Conservation (phyloP, 75 land plant genomes). For the Pseudotsuga menziesii region DNA sequence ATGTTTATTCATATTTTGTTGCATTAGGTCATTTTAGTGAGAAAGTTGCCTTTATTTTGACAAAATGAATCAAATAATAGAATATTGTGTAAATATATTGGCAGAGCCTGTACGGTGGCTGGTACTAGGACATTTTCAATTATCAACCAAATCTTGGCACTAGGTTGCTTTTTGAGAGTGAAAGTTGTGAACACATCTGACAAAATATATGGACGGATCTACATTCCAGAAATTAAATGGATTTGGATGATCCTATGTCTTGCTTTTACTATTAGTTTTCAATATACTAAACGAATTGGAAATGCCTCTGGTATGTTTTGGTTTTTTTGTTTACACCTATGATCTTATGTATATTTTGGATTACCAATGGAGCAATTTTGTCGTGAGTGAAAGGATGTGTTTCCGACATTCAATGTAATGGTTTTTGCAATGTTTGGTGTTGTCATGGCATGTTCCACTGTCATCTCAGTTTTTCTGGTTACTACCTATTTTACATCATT, state of each 20-base stretch:
- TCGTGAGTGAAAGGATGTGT: not conserved
- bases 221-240: slow-evolving; percentile 80
- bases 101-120: slow-evolving; percentile 42
- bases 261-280: slow-evolving; percentile 66
- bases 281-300: slow-evolving; percentile 56
- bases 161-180: slow-evolving; percentile 71
- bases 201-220: slow-evolving; percentile 71
- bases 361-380: not conserved
- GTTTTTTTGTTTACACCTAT: not conserved
- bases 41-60: too few species aligned
- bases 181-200: slow-evolving; percentile 74
- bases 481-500: slow-evolving; percentile 67
- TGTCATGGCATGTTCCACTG: slow-evolving; percentile 43
- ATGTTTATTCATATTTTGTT: too few species aligned
- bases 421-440: not conserved
- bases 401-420: not conserved
- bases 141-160: slow-evolving; percentile 59
- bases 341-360: not conserved
- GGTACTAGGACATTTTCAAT: slow-evolving; percentile 74
- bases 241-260: slow-evolving; percentile 62
- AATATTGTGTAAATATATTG: too few species aligned
- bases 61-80: too few species aligned
- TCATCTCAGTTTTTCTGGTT: slow-evolving; percentile 72
- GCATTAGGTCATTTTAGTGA: too few species aligned
- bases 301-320: slow-evolving; percentile 60